Base-by-base conservation (phyloP, 306 rosid species). In the Acmispon strigosus region DNA sequence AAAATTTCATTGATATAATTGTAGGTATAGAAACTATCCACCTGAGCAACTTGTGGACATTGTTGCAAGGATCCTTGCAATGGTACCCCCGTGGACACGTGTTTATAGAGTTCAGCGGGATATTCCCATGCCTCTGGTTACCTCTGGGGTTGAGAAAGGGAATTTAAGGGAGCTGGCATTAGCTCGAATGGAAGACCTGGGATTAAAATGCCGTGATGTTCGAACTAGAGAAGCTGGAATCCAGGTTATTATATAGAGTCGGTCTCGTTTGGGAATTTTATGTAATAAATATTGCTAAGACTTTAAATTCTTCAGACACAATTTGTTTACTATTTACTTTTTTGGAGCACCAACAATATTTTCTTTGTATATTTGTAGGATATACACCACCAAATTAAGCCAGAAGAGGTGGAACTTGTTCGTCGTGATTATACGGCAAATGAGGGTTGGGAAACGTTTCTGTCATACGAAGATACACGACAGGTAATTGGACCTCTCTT, bases 61-160 rank as follows among this genome's bases (percentile, higher is more conserved):
- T 51, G 60, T 94, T 74, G 96, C 99, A 2, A 84, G 97, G 78
- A 94, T 94, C 77, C 92, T 94, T 50, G 92, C 99, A 43, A 67
- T 87, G 97, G 99, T 94, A 64, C 99, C 97, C 18, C 99, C 99
- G 2, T 94, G 97, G 99, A 94, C 92, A 57, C 95, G 99, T 65
- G 99, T 94, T 52, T 94, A 94, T 86, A 89, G 99, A 84, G 99
- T 94, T 67, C 99, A 94, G 75, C 88, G 97, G 70, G 97, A 94
- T 79, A 94, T 94, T 82, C 99, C 99, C 34, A 94, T 94, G 99
- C 99, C 99, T 43, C 67, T 91, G 7, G 99, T 94, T 71, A 94
- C 99, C 69, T 94, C 99, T 73, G 97, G 97, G 69, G 97, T 94
- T 41, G 99, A 94, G 87, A 94, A 94, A 79, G 99, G 99, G 70